Evolutionary conservation across 371 early-diverging fungal genomes (phyloP).

Genomic region (Nematocida major): DNA sequence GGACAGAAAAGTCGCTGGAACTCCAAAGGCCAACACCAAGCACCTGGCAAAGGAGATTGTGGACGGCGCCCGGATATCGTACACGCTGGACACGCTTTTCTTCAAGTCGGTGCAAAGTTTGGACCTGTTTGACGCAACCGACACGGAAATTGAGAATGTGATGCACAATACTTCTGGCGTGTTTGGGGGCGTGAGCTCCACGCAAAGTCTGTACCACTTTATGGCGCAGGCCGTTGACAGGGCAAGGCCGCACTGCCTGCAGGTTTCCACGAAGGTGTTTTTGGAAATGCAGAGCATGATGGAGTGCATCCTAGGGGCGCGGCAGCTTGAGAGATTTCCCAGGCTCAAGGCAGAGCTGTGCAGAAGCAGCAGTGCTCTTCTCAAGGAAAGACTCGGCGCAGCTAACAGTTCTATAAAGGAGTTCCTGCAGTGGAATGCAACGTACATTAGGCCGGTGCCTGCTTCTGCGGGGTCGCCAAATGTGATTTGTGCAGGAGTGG

Average conservation of each 20-base stretch:
- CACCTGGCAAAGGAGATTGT: constrained; percentile 81
- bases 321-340: constrained; percentile 73
- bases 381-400: constrained; percentile 71
- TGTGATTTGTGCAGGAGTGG: too few species aligned
- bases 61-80: constrained; percentile 91
- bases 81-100: constrained; percentile 91
- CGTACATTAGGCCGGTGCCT: constrained; percentile 86
- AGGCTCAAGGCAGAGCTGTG: constrained; percentile 71
- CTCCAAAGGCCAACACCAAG: constrained; percentile 84
- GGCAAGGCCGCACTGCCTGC: constrained; percentile 73
- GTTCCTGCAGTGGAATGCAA: constrained; percentile 73
- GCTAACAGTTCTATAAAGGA: constrained; percentile 69
- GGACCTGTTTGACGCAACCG: constrained; percentile 89
- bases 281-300: constrained; percentile 74
- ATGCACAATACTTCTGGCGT: constrained; percentile 80
- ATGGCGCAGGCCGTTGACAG: constrained; percentile 79
- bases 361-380: constrained; percentile 71
- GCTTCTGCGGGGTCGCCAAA: too few species aligned
- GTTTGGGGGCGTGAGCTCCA: constrained; percentile 74
- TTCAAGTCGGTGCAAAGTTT: constrained; percentile 78
- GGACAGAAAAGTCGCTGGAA: constrained; percentile 63
- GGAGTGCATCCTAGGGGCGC: constrained; percentile 13
- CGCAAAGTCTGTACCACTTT: constrained; percentile 89
- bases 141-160: constrained; percentile 88
- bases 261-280: constrained; percentile 76